Evolutionary conservation across 2,329 filamentous ascomycete genomes (phyloP), one percentile per base, ranked within the genome.

Genomic region (Trichoderma sp.): DNA sequence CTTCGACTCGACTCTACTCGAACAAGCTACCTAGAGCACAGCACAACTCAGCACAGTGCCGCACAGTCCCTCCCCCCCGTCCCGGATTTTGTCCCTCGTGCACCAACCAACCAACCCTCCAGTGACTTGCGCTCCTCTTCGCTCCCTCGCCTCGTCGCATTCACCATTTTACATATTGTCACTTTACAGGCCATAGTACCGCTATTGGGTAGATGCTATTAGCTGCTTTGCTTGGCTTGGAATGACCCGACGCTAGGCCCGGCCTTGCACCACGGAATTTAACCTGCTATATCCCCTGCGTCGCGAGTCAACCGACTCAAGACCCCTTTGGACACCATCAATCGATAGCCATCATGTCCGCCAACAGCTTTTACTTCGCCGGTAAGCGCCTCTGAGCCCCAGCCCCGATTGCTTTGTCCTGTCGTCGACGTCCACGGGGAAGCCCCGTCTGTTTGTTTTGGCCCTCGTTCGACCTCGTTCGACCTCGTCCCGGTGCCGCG

Each of bases 161-260:
- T n/a, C 7, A 4, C 7, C 7, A 7, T n/a, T 22, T n/a, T n/a
- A 45, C 19, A 19, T 45, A 19, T n/a, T 45, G 35, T 13, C 19
- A 27, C 17, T 37, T 53, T 42, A 42, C 34, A 58, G 35, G 56
- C 27, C 45, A 25, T 45, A 37, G 17, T 59, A 59, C 54, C 35
- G 45, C 59, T 52, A 37, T 19, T 52, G 53, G 57, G 56, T 45
- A 25, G 27, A 25, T 48, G 35, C 35, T 54, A 56, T 34, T 27
- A 53, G 29, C 56, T 71, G 70, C 70, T 73, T 73, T 64, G 69
- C 64, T 69, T n/a, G 39, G 70, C 69, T 70, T 71, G 74, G 72
- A 71, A 74, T 76, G 73, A 76, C 74, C 74, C 74, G 73, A 76
- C 74, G 74, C 74, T 74, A 73, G 73, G 72, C 72, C 73, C 73